Conservation (phyloP, 345 rosid genomes). For the Laguncularia racemosa region DNA sequence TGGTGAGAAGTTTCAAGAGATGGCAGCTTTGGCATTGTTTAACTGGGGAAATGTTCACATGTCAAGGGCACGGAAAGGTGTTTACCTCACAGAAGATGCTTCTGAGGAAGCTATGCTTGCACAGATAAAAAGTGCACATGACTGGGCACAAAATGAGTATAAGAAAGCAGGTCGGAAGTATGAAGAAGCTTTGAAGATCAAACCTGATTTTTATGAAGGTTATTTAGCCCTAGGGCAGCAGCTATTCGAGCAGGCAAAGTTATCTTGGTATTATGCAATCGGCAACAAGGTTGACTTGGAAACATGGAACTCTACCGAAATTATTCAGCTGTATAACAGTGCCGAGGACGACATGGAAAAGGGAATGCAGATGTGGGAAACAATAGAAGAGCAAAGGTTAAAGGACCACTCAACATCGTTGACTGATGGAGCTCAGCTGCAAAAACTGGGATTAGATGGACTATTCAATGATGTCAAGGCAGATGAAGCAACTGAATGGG, state of each 20-base stretch:
- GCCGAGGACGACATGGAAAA: conserved; percentile 73
- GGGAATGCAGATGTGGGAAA: conserved; percentile 68
- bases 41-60: conserved; percentile 87
- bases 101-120: conserved; percentile 46
- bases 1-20: conserved; percentile 77
- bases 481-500: conserved; percentile 48
- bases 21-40: conserved; percentile 81
- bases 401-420: conserved; percentile 15
- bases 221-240: conserved; percentile 65
- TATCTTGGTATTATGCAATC: conserved; percentile 73
- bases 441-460: conserved; percentile 27
- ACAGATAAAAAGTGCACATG: conserved; percentile 49
- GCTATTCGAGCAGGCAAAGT: conserved; percentile 86
- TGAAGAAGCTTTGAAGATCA: conserved; percentile 69
- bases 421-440: conserved; percentile 12
- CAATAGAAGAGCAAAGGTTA: conserved; percentile 26
- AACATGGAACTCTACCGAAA: conserved; percentile 48
- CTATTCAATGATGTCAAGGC: conserved; percentile 34
- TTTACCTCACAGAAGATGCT: conserved; percentile 45
- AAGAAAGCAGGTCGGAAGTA: conserved; percentile 50
- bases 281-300: conserved; percentile 47
- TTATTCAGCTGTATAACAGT: conserved; percentile 48
- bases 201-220: conserved; percentile 74
- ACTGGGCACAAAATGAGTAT: conserved; percentile 51
- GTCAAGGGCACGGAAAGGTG: conserved; percentile 70